Evolutionary conservation across 257 asterid species (phyloP), one percentile per base, ranked within the genome.

Genomic region (Solanum arcanum): DNA sequence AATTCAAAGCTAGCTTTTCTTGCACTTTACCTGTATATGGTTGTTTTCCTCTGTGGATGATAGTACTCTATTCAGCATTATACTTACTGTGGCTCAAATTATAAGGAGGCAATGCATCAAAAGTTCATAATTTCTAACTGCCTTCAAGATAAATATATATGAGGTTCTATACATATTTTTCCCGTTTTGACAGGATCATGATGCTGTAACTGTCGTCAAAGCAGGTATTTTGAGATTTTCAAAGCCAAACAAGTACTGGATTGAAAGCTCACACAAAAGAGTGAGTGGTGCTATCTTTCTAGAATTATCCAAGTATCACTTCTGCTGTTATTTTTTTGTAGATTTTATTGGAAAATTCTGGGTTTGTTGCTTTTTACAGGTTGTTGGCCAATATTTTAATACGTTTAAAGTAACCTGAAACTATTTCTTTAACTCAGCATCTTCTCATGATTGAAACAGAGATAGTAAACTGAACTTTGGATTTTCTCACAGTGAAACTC

Each of bases 221-320:
- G 98, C 96, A 16, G 99, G 99, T 88, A 90, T 70, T 73, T 89
- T 96, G 84, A 96, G 95, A 88, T 94, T 93, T 91, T 86, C 95
- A 64, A 94, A 93, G 89, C 99, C 98, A 76, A 94, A 94, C 89
- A 96, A 96, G 88, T 96, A 94, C 82, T 95, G 99, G 99, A 93
- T 96, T 88, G 99, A 96, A 91, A 94, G 96, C 93, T 95, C 98
- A 76, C 95, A 93, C 44, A 96, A 94, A 90, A 94, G 98, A 90
- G 99, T 96, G 90, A 91, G 98, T 90, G 37, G 44, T 44, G 84
- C 86, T 86, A 18, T 80, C 85, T 47, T 80, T 80, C 68, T 78
- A 78, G 64, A 77, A 46, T 78, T 20, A 44, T 47, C 31, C 12
- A 70, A 47, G 87, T 86, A 41, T 83, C 25, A n/a, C 12, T 27